Evolutionary conservation across 257 asterid genomes (phyloP).

Genomic region (Solanum commersonii): DNA sequence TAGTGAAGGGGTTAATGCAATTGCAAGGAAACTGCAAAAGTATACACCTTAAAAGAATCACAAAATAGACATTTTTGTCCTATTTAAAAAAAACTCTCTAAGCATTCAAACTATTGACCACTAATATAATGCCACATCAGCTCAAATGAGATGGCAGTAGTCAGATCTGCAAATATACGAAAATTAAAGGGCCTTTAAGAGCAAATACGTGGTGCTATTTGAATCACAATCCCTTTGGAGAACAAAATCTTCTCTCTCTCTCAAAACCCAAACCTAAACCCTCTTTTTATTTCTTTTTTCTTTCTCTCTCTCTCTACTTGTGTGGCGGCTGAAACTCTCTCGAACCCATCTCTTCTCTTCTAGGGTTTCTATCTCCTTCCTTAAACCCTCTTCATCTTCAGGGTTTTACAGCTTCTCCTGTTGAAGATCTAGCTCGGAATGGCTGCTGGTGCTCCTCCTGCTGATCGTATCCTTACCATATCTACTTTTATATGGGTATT

Average conservation of each 20-base stretch:
- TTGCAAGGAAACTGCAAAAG: background rate
- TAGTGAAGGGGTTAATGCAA: background rate
- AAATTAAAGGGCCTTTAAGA: conserved; percentile 5
- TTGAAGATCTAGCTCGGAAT: conserved; percentile 15
- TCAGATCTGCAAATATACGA: conserved; percentile 13
- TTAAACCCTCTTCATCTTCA: background rate
- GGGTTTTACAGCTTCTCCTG: background rate
- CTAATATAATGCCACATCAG: conserved; percentile 1
- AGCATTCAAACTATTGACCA: conserved; percentile 1
- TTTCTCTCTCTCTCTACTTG: background rate
- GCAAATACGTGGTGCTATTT: conserved; percentile 17
- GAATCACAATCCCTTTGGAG: conserved; percentile 21
- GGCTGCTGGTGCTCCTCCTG: conserved; percentile 46
- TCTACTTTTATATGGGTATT: background rate
- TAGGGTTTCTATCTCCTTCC: background rate
- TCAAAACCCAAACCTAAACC: conserved; percentile 31
- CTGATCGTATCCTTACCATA: conserved; percentile 50
- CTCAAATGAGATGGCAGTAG: background rate
- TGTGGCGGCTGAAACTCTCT: background rate
- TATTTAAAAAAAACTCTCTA: background rate
- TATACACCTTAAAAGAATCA: background rate
- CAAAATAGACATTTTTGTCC: conserved; percentile 24
- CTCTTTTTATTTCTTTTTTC: background rate
- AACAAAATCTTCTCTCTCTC: conserved; percentile 24
- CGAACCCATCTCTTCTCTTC: background rate